Evolutionary conservation across 192 early-diverging fungal genomes (phyloP), one percentile per base, ranked within the genome.

Genomic region (Podila clonocystis): DNA sequence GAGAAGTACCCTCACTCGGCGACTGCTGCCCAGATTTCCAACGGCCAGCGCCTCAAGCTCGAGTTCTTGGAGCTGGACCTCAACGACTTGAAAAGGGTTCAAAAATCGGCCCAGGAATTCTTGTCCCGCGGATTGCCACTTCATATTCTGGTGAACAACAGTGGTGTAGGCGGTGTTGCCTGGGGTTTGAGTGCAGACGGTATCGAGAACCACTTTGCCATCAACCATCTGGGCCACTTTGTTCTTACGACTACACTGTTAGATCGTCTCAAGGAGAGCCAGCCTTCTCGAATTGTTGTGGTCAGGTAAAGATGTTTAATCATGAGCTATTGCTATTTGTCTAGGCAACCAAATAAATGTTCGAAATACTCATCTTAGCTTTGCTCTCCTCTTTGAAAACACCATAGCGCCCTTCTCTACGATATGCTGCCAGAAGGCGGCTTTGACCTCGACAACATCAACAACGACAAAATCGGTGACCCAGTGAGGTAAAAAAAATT

Each of bases 201-300:
- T 8, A 80, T 80, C 31, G 77, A 80, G 36, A 52, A 63, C 17
- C 80, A 87, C 63, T 85, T 88, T 61, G 82, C 62, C 5, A 62
- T 66, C 15, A 88, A 88, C 28, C 74, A 88, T 38, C 71, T 86
- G 61, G 87, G 65, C 7, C 73, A 64, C 36, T 74, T 67, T 60
- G 72, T 67, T 28, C 63, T 82, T 38, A 83, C 84, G 17, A 59
- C 26, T 17, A 24, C 64, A 17, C 65, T 88, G 30, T 41, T 86
- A 5, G 34, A 61, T 9, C 31, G 30, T 26, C 8, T 87, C 24
- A 71, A 70, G 52, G 62, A 55, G 19, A 65, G 75, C 2, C 62
- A 60, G 12, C 58, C 61, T 52, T 70, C 88, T 13, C 70, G 87
- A 11, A 75, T 88, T 31, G 86, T 89, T 4, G 82, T 69, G 41